Percentiles rank a stretch among this genome's conserved stretches.
Conservation (phyloP, 2,329 filamentous ascomycete species). For the Cladosporium sp. region DNA sequence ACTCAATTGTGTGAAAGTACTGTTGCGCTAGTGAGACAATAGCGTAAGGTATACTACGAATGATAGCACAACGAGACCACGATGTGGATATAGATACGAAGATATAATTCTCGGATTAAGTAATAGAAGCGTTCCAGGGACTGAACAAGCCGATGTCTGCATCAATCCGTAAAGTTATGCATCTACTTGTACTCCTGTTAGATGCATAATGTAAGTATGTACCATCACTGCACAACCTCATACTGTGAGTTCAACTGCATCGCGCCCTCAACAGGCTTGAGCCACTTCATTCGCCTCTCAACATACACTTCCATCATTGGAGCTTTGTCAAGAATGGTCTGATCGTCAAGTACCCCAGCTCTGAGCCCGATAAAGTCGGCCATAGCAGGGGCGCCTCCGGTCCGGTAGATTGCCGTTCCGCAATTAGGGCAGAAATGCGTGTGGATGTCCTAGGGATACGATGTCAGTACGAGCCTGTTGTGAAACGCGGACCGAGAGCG, state of each 20-base stretch:
- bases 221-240: neutral
- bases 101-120: no score
- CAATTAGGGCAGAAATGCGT: neutral
- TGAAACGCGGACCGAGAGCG: neutral
- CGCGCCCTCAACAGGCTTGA: neutral
- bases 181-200: no score
- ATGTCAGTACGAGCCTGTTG: neutral
- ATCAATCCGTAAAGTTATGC: no score
- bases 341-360: neutral
- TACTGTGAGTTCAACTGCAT: neutral
- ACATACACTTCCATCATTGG: neutral
- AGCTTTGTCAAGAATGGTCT: neutral
- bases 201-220: no score
- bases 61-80: no score
- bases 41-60: no score
- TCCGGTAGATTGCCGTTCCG: neutral
- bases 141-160: no score
- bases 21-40: no score
- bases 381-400: neutral
- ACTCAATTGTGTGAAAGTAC: conserved; percentile 4
- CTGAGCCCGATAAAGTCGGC: neutral
- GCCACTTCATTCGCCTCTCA: neutral
- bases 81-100: no score
- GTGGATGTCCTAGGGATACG: conserved; percentile 1
- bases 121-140: no score